These are phyloP conservation scores for Begonia fuchsioides DNA, from an alignment of 306 rosid species.

Conservation along the genomic window DNA sequence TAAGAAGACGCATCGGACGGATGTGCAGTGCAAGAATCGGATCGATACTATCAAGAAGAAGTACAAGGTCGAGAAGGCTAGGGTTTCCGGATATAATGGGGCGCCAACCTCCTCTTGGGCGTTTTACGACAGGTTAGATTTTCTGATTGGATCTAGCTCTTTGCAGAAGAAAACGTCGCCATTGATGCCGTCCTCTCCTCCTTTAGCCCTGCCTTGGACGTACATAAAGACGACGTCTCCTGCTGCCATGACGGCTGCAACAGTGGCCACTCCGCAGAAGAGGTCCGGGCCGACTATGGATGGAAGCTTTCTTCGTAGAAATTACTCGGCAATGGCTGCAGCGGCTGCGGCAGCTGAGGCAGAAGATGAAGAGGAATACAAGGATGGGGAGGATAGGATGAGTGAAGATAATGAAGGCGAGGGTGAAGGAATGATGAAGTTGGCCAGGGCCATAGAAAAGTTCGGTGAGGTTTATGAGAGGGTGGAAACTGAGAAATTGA, in stretches of 20 bases:
- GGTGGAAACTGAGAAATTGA: constrained; percentile 72
- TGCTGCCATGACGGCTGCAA: constrained; percentile 10
- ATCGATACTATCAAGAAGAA: constrained; percentile 90
- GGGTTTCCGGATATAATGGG: constrained; percentile 52
- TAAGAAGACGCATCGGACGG: constrained; percentile 83
- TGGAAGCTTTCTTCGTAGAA: constrained; percentile 55
- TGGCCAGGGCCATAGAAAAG: constrained; percentile 77
- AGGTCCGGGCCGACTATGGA: constrained; percentile 45
- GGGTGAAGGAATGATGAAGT: constrained; percentile 55
- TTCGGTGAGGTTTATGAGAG: constrained; percentile 74
- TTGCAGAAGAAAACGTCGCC: constrained; percentile 29
- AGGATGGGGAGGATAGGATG: constrained; percentile 32
- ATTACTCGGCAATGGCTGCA: constrained; percentile 80
- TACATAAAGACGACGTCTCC: constrained; percentile 28
- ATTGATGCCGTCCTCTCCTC: constrained; percentile 19
- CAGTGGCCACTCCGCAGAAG: constrained; percentile 58
- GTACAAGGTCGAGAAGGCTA: constrained; percentile 84
- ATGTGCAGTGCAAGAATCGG: constrained; percentile 92
- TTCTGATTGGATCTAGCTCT: constrained; percentile 43
- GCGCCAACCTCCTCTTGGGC: constrained; percentile 47
- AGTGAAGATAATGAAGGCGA: constrained; percentile 40
- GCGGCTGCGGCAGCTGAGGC: constrained; percentile 64
- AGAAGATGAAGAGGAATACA: constrained; percentile 14
- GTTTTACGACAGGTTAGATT: constrained; percentile 57
- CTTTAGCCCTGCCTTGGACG: constrained; percentile 43